These are phyloP conservation scores for Chytriomyces sp. DNA, from an alignment of 192 early-diverging fungal genomes.

Conservation along the genomic window DNA sequence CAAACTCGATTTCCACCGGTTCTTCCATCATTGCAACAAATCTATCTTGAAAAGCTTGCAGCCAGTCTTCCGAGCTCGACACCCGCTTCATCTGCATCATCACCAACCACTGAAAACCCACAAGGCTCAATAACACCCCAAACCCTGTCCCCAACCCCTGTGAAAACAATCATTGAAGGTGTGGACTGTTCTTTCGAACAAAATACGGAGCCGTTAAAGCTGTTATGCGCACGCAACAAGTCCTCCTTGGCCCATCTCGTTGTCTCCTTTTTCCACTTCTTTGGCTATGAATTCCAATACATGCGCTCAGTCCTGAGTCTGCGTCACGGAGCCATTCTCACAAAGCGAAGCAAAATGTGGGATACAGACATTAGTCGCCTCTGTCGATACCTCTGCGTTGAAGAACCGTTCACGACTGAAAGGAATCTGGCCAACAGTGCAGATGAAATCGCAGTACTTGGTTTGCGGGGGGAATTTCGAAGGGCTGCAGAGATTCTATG, in stretches of 20 bases:
- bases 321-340: slow-evolving; percentile 76
- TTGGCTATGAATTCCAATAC: slow-evolving; percentile 85
- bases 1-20: slow-evolving; percentile 89
- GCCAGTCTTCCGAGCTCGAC: neutral
- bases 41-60: slow-evolving; percentile 43
- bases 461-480: slow-evolving; percentile 80
- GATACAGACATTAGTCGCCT: slow-evolving; percentile 67
- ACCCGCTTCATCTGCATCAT: neutral
- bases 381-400: slow-evolving; percentile 81
- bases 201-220: slow-evolving; percentile 64
- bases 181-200: slow-evolving; percentile 79
- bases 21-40: slow-evolving; percentile 81
- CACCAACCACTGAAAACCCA: slow-evolving; percentile 8
- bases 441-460: slow-evolving; percentile 76
- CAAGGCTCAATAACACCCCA: slow-evolving; percentile 8
- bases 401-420: slow-evolving; percentile 88
- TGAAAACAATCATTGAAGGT: slow-evolving; percentile 48
- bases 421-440: slow-evolving; percentile 92
- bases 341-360: slow-evolving; percentile 88
- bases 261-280: slow-evolving; percentile 81
- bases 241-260: slow-evolving; percentile 78
- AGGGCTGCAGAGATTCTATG: slow-evolving; percentile 57
- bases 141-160: slow-evolving; percentile 19
- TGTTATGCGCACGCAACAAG: slow-evolving; percentile 73
- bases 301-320: slow-evolving; percentile 79